Conservation (phyloP, 768 basidiomycete species). For the Pisolithus albus region DNA sequence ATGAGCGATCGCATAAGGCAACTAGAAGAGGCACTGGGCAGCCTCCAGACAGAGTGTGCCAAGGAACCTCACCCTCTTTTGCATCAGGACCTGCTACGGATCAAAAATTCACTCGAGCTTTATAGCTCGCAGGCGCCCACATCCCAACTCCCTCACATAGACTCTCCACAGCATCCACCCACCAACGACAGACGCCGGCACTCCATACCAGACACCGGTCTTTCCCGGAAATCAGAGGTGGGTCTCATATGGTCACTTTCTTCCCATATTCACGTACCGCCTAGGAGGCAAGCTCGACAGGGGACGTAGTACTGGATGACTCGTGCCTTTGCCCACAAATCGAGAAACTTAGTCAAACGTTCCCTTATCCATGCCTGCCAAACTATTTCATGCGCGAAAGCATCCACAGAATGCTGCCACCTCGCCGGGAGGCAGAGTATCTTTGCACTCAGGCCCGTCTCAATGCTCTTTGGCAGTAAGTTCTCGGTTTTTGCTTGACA, state of each 20-base stretch:
- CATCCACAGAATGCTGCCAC: slow-evolving; percentile 58
- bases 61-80: slow-evolving; percentile 49
- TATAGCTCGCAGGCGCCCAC: slow-evolving; percentile 32
- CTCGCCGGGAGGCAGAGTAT: slow-evolving; percentile 48
- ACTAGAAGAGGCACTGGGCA: slow-evolving; percentile 53
- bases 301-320: slow-evolving; percentile 13
- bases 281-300: slow-evolving; percentile 21
- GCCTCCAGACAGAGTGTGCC: slow-evolving; percentile 35
- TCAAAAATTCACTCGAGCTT: slow-evolving; percentile 64
- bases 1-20: slow-evolving; percentile 58
- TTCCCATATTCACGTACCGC: not conserved
- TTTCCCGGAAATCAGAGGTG: slow-evolving; percentile 23
- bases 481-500: slow-evolving; percentile 10
- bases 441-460: slow-evolving; percentile 58
- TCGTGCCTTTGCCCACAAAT: slow-evolving; percentile 26
- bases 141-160: slow-evolving; percentile 8
- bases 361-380: slow-evolving; percentile 63
- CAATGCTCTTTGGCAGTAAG: slow-evolving; percentile 72
- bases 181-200: slow-evolving; percentile 8
- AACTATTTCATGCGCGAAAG: slow-evolving; percentile 57
- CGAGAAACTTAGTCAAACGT: slow-evolving; percentile 52
- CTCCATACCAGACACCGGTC: slow-evolving; percentile 3
- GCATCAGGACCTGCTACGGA: slow-evolving; percentile 48
- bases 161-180: slow-evolving; percentile 6
- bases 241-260: not conserved